A percentile compares a stretch with the other conserved stretches of the same genome.
phyloP scores from a whole-genome alignment of 176 grass and related monocot genomes.

The Paspalum notatum region DNA sequence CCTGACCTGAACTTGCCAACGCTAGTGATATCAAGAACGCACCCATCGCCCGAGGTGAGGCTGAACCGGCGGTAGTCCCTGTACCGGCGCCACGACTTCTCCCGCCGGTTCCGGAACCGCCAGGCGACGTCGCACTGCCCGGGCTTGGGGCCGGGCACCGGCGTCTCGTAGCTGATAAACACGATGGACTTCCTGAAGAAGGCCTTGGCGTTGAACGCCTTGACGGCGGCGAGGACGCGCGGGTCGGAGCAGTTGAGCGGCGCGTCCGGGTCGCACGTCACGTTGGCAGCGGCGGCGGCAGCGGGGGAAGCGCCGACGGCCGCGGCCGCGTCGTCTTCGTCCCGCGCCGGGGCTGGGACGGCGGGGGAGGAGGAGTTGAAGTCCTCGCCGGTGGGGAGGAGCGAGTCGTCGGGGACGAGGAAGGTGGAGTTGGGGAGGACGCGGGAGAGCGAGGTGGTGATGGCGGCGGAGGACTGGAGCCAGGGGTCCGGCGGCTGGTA shows the following conservation, averaged over 20 bases:
- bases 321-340: background rate
- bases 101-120: conserved; percentile 80
- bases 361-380: conserved; percentile 50
- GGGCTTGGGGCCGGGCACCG: conserved; percentile 51
- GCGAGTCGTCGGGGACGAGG: conserved; percentile 73
- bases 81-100: conserved; percentile 94
- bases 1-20: conserved; percentile 92
- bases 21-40: conserved; percentile 48
- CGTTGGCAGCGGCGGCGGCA: background rate
- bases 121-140: conserved; percentile 82
- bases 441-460: conserved; percentile 70
- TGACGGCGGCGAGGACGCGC: conserved; percentile 74
- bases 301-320: background rate
- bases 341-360: conserved; percentile 8
- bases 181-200: conserved; percentile 75
- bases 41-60: conserved; percentile 56
- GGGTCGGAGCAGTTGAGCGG: conserved; percentile 83
- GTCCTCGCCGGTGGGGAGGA: conserved; percentile 94
- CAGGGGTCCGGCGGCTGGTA: conserved; percentile 97
- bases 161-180: conserved; percentile 80
- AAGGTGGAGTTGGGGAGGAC: conserved; percentile 77
- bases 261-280: conserved; percentile 55
- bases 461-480: conserved; percentile 84
- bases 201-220: conserved; percentile 71
- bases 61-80: conserved; percentile 83